These are phyloP conservation scores for Seiridium unicorne DNA, from an alignment of 2,329 filamentous ascomycete species.

Conservation along the genomic window DNA sequence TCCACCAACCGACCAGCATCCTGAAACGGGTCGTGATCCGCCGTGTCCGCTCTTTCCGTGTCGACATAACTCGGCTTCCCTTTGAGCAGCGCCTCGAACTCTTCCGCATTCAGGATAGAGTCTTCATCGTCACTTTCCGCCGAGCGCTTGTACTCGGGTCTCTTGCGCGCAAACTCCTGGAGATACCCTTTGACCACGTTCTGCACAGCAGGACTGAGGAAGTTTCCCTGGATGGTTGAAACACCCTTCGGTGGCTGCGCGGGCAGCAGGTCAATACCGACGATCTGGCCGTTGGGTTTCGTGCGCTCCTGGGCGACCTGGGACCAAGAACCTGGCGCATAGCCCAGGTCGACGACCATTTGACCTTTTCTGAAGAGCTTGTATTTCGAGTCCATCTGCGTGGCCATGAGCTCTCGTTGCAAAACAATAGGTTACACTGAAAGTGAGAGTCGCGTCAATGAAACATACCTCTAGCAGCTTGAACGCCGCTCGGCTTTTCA, in stretches of 20 bases:
- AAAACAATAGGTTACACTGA: not conserved
- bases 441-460: not conserved
- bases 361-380: slow-evolving; percentile 75
- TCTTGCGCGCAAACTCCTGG: slow-evolving; percentile 38
- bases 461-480: slow-evolving; percentile 77
- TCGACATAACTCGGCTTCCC: slow-evolving; percentile 64
- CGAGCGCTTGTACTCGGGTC: slow-evolving; percentile 7
- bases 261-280: slow-evolving; percentile 93
- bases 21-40: slow-evolving; percentile 23
- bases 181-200: slow-evolving; percentile 76
- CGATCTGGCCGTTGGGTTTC: slow-evolving; percentile 71
- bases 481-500: slow-evolving; percentile 91
- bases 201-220: slow-evolving; percentile 74
- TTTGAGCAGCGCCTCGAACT: slow-evolving; percentile 24
- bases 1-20: slow-evolving; percentile 66
- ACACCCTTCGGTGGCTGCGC: slow-evolving; percentile 87
- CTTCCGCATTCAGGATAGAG: slow-evolving; percentile 11
- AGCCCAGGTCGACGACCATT: slow-evolving; percentile 89
- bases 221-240: slow-evolving; percentile 94
- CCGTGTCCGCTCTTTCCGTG: slow-evolving; percentile 50
- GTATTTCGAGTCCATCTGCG: slow-evolving; percentile 78
- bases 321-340: slow-evolving; percentile 73
- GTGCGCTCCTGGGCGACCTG: slow-evolving; percentile 81
- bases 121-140: not conserved
- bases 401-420: slow-evolving; percentile 5